phyloP scores from a whole-genome alignment of 257 asterid species.

The Fraxinus anomala region DNA sequence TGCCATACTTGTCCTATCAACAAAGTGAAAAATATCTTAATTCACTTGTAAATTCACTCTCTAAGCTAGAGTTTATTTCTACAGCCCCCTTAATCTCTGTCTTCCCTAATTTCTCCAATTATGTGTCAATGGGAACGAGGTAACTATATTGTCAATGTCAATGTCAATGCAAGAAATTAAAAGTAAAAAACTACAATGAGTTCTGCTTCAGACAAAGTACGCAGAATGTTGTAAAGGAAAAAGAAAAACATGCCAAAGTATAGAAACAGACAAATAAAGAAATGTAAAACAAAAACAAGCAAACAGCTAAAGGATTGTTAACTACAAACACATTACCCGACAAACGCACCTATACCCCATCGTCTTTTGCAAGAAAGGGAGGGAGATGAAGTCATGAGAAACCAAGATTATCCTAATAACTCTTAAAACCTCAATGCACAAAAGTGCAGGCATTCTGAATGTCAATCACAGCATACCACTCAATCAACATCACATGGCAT shows the following conservation, averaged over 20 bases:
- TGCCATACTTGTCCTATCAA: neutral
- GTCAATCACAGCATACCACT: neutral
- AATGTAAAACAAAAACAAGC: neutral
- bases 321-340: neutral
- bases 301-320: neutral
- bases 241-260: neutral
- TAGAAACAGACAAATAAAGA: neutral
- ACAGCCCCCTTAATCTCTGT: neutral
- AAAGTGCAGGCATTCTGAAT: neutral
- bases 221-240: neutral
- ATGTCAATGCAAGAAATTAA: neutral
- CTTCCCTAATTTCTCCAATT: neutral
- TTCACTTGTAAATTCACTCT: neutral
- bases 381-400: neutral
- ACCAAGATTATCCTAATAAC: neutral
- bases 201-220: neutral
- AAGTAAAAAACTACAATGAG: neutral
- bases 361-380: neutral
- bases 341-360: neutral
- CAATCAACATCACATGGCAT: neutral
- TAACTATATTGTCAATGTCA: neutral
- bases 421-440: too few relatives aligned
- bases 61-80: neutral
- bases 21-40: neutral
- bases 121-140: neutral